These are phyloP conservation scores for Neckera pumila DNA, from an alignment of 225 moss, liverwort and hornwort species.

Conservation along the genomic window DNA sequence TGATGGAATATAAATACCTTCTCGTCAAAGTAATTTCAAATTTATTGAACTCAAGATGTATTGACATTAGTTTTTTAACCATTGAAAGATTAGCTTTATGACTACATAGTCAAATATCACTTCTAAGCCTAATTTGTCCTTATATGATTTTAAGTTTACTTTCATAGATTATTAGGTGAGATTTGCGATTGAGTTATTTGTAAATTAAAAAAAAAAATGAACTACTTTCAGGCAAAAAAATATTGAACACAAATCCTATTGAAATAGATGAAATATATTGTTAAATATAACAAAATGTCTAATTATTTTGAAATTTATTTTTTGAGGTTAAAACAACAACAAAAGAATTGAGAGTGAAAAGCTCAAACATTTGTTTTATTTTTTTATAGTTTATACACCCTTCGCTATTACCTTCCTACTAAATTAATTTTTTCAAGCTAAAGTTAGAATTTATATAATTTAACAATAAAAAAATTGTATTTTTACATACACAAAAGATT, in stretches of 20 bases:
- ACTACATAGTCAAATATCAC: not conserved
- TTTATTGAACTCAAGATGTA: fast-evolving
- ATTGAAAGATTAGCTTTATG: not conserved
- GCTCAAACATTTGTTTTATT: not conserved
- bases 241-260: not conserved
- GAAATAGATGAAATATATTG: not conserved
- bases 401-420: not conserved
- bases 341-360: not conserved
- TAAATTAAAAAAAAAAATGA: not conserved
- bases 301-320: not conserved
- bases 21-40: not conserved
- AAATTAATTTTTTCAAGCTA: not conserved
- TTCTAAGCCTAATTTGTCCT: not conserved
- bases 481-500: not conserved
- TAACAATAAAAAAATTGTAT: not conserved
- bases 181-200: not conserved
- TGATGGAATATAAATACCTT: not conserved
- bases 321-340: not conserved
- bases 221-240: not conserved
- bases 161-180: not conserved
- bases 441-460: not conserved
- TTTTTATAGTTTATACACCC: not conserved
- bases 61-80: not conserved
- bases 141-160: not conserved
- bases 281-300: not conserved